Evolutionary conservation across 1,139 yeast species (phyloP), one percentile per base, ranked within the genome.

Genomic region (Debaryomyces subglobosus): DNA sequence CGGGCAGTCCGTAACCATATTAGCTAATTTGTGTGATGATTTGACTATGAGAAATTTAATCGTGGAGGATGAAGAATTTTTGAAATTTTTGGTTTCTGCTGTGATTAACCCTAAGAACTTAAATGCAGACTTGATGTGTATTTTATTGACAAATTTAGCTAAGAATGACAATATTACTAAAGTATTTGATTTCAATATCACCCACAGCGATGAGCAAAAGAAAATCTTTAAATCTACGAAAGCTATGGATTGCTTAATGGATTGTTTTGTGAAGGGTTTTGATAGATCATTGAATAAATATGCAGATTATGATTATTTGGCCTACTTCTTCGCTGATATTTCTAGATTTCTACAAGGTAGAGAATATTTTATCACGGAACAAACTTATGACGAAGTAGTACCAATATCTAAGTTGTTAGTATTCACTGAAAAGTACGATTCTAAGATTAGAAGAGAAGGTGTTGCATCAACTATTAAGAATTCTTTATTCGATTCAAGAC

Each of bases 401-500:
- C 96, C 97, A 37, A 71, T 91, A 39, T 81, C 92, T 20, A 89
- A 91, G 63, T 67, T 94, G 30, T 74, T 90, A 51, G 96, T 87
- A 0, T 90, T 90, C 68, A 89, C 96, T 2, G 96, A 89, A 61
- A 84, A 85, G 59, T 84, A 84, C 59, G 92, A 86, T 55, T 78
- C 89, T 18, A 84, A 83, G 58, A 82, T 84, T 32, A 84, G 98
- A 72, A 81, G 98, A 66, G 92, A 87, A 64, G 98, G 97, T 60
- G 94, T 90, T 44, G 96, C 96, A 0, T 87, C 96, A 2, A 89
- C 97, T 4, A 88, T 94, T 57, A 94, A 94, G 63, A 94, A 94
- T 68, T 82, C 95, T 0, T 72, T 92, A 45, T 94, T 94, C 62
- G 97, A 92, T 62, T 76, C 89, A 3, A 80, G 84, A 39, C 69